Conservation (phyloP, 768 basidiomycete genomes). For the Gelatoporia subvermispora region DNA sequence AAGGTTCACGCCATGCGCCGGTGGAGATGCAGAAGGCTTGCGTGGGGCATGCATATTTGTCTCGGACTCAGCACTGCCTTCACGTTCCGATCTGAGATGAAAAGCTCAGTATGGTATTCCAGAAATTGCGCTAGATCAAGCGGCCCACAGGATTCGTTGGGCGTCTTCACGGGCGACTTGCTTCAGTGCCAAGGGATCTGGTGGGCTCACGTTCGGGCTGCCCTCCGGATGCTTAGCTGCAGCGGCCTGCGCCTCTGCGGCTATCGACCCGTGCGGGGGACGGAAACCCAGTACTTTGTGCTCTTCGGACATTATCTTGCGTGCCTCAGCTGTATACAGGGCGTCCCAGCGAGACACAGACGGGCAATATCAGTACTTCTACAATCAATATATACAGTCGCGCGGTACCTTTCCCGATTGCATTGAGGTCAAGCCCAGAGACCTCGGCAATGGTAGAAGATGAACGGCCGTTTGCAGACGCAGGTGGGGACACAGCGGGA, state of each 20-base stretch:
- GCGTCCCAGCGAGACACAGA: background rate
- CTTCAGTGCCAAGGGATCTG: slow-evolving; percentile 16
- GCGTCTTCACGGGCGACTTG: slow-evolving; percentile 24
- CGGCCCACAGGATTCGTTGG: slow-evolving; percentile 17
- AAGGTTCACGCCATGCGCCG: slow-evolving; percentile 14
- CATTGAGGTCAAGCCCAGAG: slow-evolving; percentile 20
- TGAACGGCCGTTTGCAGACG: background rate
- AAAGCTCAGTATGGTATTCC: background rate
- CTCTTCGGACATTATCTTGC: slow-evolving; percentile 31
- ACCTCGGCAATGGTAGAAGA: slow-evolving; percentile 13
- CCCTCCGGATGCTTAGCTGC: slow-evolving; percentile 29
- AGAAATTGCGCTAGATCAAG: background rate
- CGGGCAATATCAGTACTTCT: too few relatives aligned
- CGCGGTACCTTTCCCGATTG: slow-evolving; percentile 17
- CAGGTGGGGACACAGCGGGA: slow-evolving; percentile 42
- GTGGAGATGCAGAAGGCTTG: slow-evolving; percentile 4
- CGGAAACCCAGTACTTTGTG: slow-evolving; percentile 33
- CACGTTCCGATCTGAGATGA: slow-evolving; percentile 13
- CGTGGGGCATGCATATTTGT: slow-evolving; percentile 1
- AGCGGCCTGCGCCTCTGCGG: slow-evolving; percentile 30
- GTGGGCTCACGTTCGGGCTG: slow-evolving; percentile 4
- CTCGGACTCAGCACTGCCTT: slow-evolving; percentile 8
- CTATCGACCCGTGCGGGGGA: slow-evolving; percentile 31
- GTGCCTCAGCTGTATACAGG: slow-evolving; percentile 20
- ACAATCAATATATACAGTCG: background rate